A percentile compares a stretch with the other conserved stretches of the same genome.
Conservation (phyloP, 441 rosid genomes). For the Viola pubescens region DNA sequence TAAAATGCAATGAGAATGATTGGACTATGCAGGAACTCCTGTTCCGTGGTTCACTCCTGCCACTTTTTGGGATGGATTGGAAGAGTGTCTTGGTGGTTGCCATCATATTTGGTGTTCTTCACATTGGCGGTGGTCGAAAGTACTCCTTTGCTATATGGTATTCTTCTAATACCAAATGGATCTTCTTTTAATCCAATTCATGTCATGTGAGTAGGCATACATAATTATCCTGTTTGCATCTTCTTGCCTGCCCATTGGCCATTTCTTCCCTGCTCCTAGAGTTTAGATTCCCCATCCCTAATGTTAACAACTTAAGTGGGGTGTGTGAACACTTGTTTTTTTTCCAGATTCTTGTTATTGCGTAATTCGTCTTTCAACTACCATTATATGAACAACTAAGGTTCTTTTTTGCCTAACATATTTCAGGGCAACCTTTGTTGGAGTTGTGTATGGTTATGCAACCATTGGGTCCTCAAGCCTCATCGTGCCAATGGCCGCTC, state of each 20-base stretch:
- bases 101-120: conserved; percentile 61
- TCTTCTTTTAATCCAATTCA: not conserved
- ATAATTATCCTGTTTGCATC: not conserved
- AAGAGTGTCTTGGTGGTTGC: conserved; percentile 48
- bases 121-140: conserved; percentile 77
- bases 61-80: conserved; percentile 65
- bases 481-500: conserved; percentile 71
- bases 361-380: not conserved
- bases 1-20: not conserved
- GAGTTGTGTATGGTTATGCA: conserved; percentile 65
- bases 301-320: not conserved
- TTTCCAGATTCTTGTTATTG: not conserved
- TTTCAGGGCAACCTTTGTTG: conserved; percentile 83
- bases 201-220: not conserved
- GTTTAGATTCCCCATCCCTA: not conserved
- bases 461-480: conserved; percentile 55
- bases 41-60: conserved; percentile 68
- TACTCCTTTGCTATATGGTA: conserved; percentile 86
- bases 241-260: not conserved
- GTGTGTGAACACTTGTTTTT: too few species aligned
- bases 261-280: too few species aligned
- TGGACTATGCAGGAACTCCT: conserved; percentile 57
- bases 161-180: not conserved
- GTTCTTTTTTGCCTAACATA: not conserved
- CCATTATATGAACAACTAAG: not conserved